Evolutionary conservation across 768 basidiomycete species (phyloP).

Genomic region (Trametes cinnabarina): DNA sequence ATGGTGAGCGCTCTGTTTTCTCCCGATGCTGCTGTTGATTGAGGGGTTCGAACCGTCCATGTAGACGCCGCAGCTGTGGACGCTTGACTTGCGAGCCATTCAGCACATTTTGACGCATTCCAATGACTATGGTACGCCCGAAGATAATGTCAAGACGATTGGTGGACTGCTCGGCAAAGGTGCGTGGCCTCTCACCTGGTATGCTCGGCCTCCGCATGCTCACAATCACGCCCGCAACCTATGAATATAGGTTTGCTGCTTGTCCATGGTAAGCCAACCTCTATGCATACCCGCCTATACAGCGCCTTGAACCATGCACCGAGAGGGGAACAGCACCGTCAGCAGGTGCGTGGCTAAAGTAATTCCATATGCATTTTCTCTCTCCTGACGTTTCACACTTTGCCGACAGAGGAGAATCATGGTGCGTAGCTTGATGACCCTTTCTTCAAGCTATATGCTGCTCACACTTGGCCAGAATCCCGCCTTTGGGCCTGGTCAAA

Average conservation of each 20-base stretch:
- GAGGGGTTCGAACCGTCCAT: background rate
- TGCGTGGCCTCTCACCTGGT: background rate
- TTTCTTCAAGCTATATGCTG: background rate
- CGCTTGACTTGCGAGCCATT: conserved; percentile 57
- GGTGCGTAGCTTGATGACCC: conserved; percentile 14
- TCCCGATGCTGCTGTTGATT: background rate
- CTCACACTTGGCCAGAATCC: conserved; percentile 47
- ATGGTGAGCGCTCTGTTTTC: conserved; percentile 38
- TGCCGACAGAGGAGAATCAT: conserved; percentile 25
- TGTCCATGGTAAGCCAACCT: background rate
- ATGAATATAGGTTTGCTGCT: background rate
- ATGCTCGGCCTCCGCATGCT: background rate
- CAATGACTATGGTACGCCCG: conserved; percentile 56
- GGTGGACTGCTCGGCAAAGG: background rate
- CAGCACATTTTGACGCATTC: conserved; percentile 61
- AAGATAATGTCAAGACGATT: conserved; percentile 27
- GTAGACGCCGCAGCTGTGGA: conserved; percentile 14
- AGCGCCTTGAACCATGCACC: too few relatives aligned
- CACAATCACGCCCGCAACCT: background rate
- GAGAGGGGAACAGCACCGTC: background rate
- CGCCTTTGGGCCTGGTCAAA: conserved; percentile 60
- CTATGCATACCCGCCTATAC: too few relatives aligned
- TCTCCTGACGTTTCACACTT: too few relatives aligned
- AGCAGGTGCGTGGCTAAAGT: background rate
- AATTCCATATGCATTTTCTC: too few relatives aligned